Conservation (phyloP, 108 stramenopile species). For the Fragilaria radians region DNA sequence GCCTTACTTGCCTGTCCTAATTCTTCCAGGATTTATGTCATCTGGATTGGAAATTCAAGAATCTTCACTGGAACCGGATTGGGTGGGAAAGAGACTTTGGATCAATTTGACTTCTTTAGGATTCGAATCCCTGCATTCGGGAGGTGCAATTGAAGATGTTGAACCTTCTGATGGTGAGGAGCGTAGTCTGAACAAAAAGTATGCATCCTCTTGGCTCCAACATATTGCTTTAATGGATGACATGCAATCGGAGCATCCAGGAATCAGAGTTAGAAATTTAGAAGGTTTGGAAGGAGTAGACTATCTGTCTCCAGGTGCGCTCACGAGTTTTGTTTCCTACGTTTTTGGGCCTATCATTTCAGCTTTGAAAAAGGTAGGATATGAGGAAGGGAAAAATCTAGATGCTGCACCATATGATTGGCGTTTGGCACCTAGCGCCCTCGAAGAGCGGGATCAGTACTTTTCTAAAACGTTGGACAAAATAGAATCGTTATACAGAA, state of each 20-base stretch:
- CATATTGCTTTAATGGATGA: not conserved
- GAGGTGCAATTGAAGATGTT: too few relatives aligned
- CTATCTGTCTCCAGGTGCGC: constrained; percentile 22
- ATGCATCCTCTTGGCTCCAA: not conserved
- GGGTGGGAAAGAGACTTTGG: too few relatives aligned
- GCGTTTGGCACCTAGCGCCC: constrained; percentile 26
- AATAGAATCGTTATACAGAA: constrained; percentile 24
- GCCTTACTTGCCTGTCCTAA: too few relatives aligned
- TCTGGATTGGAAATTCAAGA: constrained; percentile 25
- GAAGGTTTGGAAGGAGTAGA: constrained; percentile 29
- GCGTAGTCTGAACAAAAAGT: constrained; percentile 9
- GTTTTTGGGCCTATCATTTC: constrained; percentile 34
- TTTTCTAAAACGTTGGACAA: constrained; percentile 24
- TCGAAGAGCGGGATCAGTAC: constrained; percentile 33
- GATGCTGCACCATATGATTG: constrained; percentile 43
- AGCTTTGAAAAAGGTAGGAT: constrained; percentile 21
- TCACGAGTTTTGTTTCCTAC: constrained; percentile 18
- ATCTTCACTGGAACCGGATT: too few relatives aligned
- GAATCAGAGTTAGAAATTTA: constrained; percentile 23
- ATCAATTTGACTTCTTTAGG: constrained; percentile 20
- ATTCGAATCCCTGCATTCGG: constrained; percentile 17
- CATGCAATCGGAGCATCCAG: constrained; percentile 14
- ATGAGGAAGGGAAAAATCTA: constrained; percentile 23
- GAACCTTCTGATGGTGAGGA: too few relatives aligned
- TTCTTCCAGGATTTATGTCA: constrained; percentile 43